phyloP scores from a whole-genome alignment of 1,284 basidiomycete species.

The Moniliella sp. region DNA sequence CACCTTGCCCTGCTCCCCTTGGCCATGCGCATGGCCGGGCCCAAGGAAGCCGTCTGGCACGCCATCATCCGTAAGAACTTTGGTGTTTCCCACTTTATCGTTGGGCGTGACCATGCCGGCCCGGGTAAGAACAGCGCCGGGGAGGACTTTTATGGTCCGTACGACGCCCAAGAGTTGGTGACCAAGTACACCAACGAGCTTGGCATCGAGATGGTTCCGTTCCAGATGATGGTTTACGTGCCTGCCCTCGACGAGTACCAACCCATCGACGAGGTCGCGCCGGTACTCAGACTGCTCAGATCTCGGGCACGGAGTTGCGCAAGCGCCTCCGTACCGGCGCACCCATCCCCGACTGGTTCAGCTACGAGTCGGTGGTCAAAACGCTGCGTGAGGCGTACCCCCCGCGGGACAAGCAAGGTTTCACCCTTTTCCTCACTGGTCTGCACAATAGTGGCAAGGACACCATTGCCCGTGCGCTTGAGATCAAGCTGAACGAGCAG shows the following conservation, averaged over 20 bases:
- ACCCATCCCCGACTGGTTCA: conserved; percentile 95
- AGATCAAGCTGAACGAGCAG: conserved; percentile 81
- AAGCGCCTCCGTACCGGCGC: conserved; percentile 71
- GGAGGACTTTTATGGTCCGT: conserved; percentile 92
- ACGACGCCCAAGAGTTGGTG: conserved; percentile 64
- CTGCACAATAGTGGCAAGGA: conserved; percentile 89
- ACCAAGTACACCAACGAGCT: conserved; percentile 76
- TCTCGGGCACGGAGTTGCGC: conserved; percentile 89
- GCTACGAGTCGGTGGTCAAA: conserved; percentile 84
- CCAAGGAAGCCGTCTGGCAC: conserved; percentile 93
- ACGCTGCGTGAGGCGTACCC: conserved; percentile 87
- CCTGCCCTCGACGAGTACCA: conserved; percentile 87
- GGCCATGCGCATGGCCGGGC: conserved; percentile 96
- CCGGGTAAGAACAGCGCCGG: conserved; percentile 91
- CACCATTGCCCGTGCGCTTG: conserved; percentile 70
- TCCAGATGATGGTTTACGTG: conserved; percentile 95
- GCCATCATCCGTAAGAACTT: conserved; percentile 98
- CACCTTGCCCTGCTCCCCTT: conserved; percentile 81
- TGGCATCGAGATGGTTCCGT: conserved; percentile 92
- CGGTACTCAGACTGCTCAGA: conserved; percentile 76
- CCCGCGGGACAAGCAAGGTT: conserved; percentile 78
- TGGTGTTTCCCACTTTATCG: conserved; percentile 92
- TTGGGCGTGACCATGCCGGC: conserved; percentile 48
- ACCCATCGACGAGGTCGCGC: conserved; percentile 75
- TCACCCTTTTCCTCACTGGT: conserved; percentile 80